Evolutionary conservation across 176 grass and related monocot genomes (phyloP), one percentile per base, ranked within the genome.

Genomic region (Phyllostachys edulis): DNA sequence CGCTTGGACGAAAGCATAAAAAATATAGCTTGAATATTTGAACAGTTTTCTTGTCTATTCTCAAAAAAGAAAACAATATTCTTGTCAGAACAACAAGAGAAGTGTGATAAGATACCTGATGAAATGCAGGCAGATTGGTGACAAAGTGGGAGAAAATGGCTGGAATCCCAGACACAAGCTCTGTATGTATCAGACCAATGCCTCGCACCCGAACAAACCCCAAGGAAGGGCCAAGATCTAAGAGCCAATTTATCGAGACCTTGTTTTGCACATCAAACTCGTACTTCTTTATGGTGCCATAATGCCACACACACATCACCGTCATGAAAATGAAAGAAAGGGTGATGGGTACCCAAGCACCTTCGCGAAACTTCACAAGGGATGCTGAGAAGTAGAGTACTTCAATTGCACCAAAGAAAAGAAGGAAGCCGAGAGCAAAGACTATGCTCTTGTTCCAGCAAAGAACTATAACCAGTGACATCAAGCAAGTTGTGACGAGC

Each of bases 111-210:
- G 1, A 64, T 84, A 98, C 96, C 96, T 98, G 96, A 88, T 98
- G 96, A 86, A 98, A 98, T 55, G 96, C 96, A 77, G 96, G 96
- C 10, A 98, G 82, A 47, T 98, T 98, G 67, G 96, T 94, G 75
- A 98, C 96, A 8, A 98, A 98, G 56, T 98, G 96, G 63, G 96
- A 93, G 78, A 98, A 98, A 56, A 98, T 92, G 8, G 87, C 96
- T 3, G 96, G 96, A 77, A 98, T 98, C 47, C 96, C 96, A 15
- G 96, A 90, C 36, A 87, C 60, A 18, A 98, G 82, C 63, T 95
- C 96, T 39, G 93, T 95, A 55, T 98, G 96, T 86, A 98, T 92
- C 9, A 98, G 71, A 20, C 96, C 93, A 78, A 98, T 94, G 44
- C 96, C 96, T 69, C 85, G 59, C 9, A 98, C 96, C 6, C 96